Evolutionary conservation across 2,329 filamentous ascomycete species (phyloP).

Genomic region (Fusarium nygamai): DNA sequence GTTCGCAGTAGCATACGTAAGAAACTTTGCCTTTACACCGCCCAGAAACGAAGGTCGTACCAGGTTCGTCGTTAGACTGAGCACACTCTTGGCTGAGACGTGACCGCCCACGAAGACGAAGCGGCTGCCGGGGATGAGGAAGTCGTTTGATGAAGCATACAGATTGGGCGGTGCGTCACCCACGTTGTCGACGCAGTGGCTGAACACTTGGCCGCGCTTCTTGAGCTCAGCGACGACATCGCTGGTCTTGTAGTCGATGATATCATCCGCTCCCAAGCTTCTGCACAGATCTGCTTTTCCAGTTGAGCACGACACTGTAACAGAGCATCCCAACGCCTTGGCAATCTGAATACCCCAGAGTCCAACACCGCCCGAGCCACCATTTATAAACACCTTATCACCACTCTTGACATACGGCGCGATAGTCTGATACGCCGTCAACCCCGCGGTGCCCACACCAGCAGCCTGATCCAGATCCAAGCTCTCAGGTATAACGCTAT

Average conservation of each 20-base stretch:
- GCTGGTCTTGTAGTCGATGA: slow-evolving; percentile 67
- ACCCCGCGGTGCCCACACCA: slow-evolving; percentile 54
- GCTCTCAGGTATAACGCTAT: slow-evolving; percentile 52
- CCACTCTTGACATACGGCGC: slow-evolving; percentile 59
- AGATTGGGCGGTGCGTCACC: slow-evolving; percentile 59
- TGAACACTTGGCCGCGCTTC: slow-evolving; percentile 58
- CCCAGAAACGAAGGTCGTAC: slow-evolving; percentile 50
- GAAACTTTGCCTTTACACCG: slow-evolving; percentile 54
- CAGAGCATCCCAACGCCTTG: slow-evolving; percentile 68
- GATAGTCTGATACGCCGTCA: slow-evolving; percentile 61
- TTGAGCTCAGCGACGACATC: slow-evolving; percentile 60
- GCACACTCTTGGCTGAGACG: slow-evolving; percentile 40
- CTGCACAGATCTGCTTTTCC: slow-evolving; percentile 67
- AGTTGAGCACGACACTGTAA: slow-evolving; percentile 69
- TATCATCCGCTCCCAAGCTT: slow-evolving; percentile 70
- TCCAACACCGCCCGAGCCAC: slow-evolving; percentile 71
- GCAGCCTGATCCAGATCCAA: slow-evolving; percentile 55
- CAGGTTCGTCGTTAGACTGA: slow-evolving; percentile 40
- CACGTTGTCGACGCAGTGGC: slow-evolving; percentile 68
- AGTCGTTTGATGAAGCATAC: slow-evolving; percentile 62
- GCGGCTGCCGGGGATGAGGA: slow-evolving; percentile 57
- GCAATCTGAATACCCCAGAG: slow-evolving; percentile 72
- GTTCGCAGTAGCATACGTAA: slow-evolving; percentile 52
- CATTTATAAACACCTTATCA: slow-evolving; percentile 72
- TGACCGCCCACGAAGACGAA: slow-evolving; percentile 63